Base-by-base conservation (phyloP, 2,329 filamentous ascomycete species). In the Pseudogymnoascus destructans region DNA sequence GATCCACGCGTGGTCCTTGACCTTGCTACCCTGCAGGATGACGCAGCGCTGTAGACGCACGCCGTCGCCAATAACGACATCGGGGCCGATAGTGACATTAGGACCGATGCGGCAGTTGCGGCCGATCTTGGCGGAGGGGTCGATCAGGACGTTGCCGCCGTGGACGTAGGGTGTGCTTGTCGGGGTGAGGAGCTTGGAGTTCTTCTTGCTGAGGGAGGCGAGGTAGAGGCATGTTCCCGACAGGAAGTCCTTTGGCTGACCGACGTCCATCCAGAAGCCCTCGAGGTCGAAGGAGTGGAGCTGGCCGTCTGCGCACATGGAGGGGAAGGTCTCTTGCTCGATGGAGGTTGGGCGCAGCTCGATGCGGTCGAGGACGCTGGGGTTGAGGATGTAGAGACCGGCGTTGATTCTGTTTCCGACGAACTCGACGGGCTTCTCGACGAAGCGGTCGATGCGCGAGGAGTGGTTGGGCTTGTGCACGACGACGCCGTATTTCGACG, bases 231-330 rank as follows among this genome's bases (percentile, higher is more conserved):
- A 97, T 62, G 93, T 97, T 63, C 92, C 92, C 19, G 87, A 89
- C 59, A 98, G 79, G 81, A 97, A 98, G 71, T 98, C 92, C 78
- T 97, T 98, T 66, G 92, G 92, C 75, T 98, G 92, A 67, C 92
- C 92, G 64, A 98, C 89, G 67, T 97, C 92, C 92, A 97, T 97
- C 92, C 92, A 97, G 82, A 95, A 97, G 66, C 92, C 90, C 65
- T 96, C 90, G 27, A 97, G 82, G 71, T 97, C 92, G 71, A 95
- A 96, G 1, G 89, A 95, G 79, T 97, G 92, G 63, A 97, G 78
- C 73, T 92, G 82, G 64, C 89, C 89, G 68, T 96, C 92, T 68
- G 80, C 84, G 74, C 87, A 87, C 72, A 97, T 93, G 66, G 89
- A 84, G 52, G 92, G 92, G 87, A 98, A 98, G 32, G 90, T 96